Evolutionary conservation across 139 green algal genomes (phyloP), one percentile per base, ranked within the genome.

Genomic region (Haematococcus sp.): DNA sequence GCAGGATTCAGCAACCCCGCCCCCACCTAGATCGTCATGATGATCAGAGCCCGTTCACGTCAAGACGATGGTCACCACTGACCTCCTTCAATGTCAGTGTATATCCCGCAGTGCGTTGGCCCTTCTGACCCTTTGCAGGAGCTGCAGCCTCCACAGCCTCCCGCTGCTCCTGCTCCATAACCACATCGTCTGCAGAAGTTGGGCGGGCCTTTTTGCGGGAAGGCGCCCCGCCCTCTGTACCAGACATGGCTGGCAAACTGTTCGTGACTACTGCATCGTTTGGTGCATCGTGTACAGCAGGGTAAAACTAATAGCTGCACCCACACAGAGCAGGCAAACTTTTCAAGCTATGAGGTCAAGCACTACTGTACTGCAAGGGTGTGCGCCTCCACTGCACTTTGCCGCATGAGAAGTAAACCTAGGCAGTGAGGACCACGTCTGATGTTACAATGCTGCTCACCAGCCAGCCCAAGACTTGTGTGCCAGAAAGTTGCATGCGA

Each of bases 111-210:
- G 40, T 49, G 40, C 40, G 40, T 49, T 7, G 40, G 40, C 40
- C 40, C 40, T 49, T 49, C 40, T 49, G 40, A 19, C 40, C 40
- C 40, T 49, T 49, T 7, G 40, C 40, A 11, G 40, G 40, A 56
- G 56, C 66, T 75, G 74, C 54, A 40, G 73, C 28, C 73, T 78
- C 35, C 73, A 52, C 44, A 56, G 73, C n/a, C 63, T 56, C n/a
- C 23, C 25, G 54, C 73, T 61, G 54, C 54, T 61, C n/a, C 54
- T 61, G 54, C 54, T 11, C 40, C 7, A 49, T 11, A 13, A 32
- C 54, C 5, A 28, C 54, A 61, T 61, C 54, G 15, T 13, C 54
- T 28, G 54, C 54, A 27, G 30, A 13, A 25, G 59, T 49, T 49
- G 40, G 40, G 40, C 40, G 40, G 11, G 40, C 40, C 40, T 49